A percentile compares a stretch with the other conserved stretches of the same genome.
Evolutionary conservation across 352 stramenopile species (phyloP).

Genomic region (Halophytophthora polymorphica): DNA sequence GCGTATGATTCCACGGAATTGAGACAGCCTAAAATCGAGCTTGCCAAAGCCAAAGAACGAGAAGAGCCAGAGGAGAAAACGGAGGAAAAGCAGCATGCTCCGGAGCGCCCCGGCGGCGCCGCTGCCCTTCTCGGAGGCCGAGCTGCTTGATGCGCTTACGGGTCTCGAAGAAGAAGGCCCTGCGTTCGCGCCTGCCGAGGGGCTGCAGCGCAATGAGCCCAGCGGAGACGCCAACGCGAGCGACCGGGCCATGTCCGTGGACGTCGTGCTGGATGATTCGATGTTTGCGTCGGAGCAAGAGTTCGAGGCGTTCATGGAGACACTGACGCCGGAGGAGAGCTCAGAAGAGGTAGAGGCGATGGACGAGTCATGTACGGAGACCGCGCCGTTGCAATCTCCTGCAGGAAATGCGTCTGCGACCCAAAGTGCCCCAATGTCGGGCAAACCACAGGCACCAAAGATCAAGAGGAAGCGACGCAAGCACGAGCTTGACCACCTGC

Average conservation of each 20-base stretch:
- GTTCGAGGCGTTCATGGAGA: slow-evolving; percentile 29
- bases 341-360: neutral
- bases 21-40: no score
- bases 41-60: no score
- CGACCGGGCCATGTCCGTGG: slow-evolving; percentile 4
- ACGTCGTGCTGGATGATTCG: slow-evolving; percentile 14
- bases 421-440: slow-evolving; percentile 4
- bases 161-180: slow-evolving; percentile 16
- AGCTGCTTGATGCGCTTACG: slow-evolving; percentile 48
- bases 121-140: slow-evolving; percentile 37
- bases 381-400: slow-evolving; percentile 1
- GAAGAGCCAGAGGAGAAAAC: neutral
- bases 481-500: slow-evolving; percentile 54
- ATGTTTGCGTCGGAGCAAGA: slow-evolving; percentile 19
- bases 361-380: slow-evolving; percentile 8
- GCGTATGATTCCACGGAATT: no score
- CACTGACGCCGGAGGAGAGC: slow-evolving; percentile 20
- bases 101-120: slow-evolving; percentile 7
- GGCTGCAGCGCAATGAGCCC: slow-evolving; percentile 6
- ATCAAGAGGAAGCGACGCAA: slow-evolving; percentile 50
- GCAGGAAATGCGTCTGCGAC: neutral
- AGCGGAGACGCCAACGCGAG: slow-evolving; percentile 4
- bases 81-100: neutral
- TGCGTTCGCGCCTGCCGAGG: neutral
- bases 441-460: slow-evolving; percentile 14